These are phyloP conservation scores for Malus fusca DNA, from an alignment of 306 rosid genomes.

Conservation along the genomic window DNA sequence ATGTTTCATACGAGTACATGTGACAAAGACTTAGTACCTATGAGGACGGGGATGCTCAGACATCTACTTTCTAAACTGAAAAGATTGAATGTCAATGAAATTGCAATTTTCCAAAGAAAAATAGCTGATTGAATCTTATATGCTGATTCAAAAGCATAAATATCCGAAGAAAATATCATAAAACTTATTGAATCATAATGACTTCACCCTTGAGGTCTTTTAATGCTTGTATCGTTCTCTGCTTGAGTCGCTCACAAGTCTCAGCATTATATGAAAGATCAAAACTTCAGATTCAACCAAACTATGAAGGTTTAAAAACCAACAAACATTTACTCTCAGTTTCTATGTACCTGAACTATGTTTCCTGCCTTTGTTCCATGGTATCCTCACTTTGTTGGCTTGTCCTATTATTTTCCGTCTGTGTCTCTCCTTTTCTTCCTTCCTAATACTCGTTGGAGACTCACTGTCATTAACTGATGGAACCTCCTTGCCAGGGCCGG, in stretches of 20 bases:
- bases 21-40: slow-evolving; percentile 36
- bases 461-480: too few relatives aligned
- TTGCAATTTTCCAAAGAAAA: not conserved
- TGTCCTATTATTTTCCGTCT: slow-evolving; percentile 63
- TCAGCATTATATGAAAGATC: slow-evolving; percentile 34
- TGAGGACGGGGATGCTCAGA: slow-evolving; percentile 54
- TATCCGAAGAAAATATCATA: slow-evolving; percentile 11
- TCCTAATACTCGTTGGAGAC: too few relatives aligned
- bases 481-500: too few relatives aligned
- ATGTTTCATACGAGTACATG: not conserved
- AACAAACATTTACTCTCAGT: not conserved
- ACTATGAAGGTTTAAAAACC: not conserved
- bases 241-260: slow-evolving; percentile 63
- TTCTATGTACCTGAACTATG: slow-evolving; percentile 57
- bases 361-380: slow-evolving; percentile 93
- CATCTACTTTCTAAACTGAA: slow-evolving; percentile 80
- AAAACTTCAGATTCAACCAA: slow-evolving; percentile 15
- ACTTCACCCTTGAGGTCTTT: slow-evolving; percentile 89
- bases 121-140: not conserved
- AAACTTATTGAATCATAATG: slow-evolving; percentile 48
- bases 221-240: slow-evolving; percentile 70
- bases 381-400: slow-evolving; percentile 79
- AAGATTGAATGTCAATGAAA: slow-evolving; percentile 4
- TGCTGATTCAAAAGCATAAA: not conserved
- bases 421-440: slow-evolving; percentile 42